Base-by-base conservation (phyloP, 768 basidiomycete species). In the Lentinus brumalis region DNA sequence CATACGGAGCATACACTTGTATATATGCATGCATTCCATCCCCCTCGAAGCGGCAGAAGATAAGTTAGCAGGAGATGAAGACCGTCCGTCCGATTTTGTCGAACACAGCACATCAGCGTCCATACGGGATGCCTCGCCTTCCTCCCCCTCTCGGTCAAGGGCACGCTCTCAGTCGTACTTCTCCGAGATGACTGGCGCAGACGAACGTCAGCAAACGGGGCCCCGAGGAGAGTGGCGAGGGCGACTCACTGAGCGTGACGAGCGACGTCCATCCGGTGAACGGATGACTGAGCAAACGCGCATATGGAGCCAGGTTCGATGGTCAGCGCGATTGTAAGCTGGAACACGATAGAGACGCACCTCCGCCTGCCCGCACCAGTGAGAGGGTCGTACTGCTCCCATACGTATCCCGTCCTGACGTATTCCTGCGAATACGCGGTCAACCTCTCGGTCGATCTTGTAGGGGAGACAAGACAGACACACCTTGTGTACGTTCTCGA, bases 181-280 rank as follows among this genome's bases (percentile, higher is more conserved):
- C 72, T 89, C 88, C 2, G 87, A 83, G 60, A 89, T 76, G 64
- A 89, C 88, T 89, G 21, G 53, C 41, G 60, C 53, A 60, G 14
- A 29, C 32, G 47, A 35, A 68, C 35, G 15, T 53, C 30, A 47
- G 16, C 26, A 30, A 53, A 15, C 45, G 14, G 47, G n/a, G 10
- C 15, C 14, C 31, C 32, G 26, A 15, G 9, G n/a, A 16, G 41
- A 32, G 32, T 5, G 35, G 59, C 49, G 35, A 21, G 45, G n/a
- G 18, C 12, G 15, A 82, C 93, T 80, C 74, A 96, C 94, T 94
- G 67, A 96, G 76, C 32, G 92, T 86, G 26, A 93, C 84, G 46
- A 96, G 78, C 47, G 94, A 94, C 30, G 95, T 96, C 96, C 95
- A 97, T 10, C 96, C 96, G 11, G 96, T 97, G 77, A 98, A 98